Base-by-base conservation (phyloP, 495 filamentous ascomycete species). In the Copromyces sp. region DNA sequence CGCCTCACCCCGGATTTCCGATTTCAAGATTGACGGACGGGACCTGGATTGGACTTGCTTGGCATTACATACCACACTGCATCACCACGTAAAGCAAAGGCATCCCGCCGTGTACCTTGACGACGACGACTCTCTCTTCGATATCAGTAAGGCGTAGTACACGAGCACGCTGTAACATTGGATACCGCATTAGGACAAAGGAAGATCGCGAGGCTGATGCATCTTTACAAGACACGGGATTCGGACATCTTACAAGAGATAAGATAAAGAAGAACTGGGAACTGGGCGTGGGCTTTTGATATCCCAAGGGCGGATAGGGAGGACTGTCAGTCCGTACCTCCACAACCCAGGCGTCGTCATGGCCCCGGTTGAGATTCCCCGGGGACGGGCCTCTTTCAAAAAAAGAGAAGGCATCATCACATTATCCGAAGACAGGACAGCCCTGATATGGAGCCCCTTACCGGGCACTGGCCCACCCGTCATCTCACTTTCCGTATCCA, bases 361-460 rank as follows among this genome's bases (percentile, higher is more conserved):
- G 78, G 72, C 72, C 17, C 71, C 45, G 71, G 86, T 87, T 86
- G 83, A 90, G 78, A 83, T 90, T 80, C 87, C 87, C 70, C 88
- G 87, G 81, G 93, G 89, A 77, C 87, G 87, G 73, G 91, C 93
- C 72, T 86, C 89, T 70, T 98, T 95, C 87, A 98, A 97, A 84
- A 99, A 99, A 86, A 94, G 95, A 83, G 94, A 98, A 85, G 95
- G 95, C 79, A 89, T 87, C 76, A 85, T 99, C 78, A 87, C 87
- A 68, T 83, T 97, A 69, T 86, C 91, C 38, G 83, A 85, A 41
- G 91, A 95, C 82, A 84, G 86, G 72, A 86, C 86, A 74, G 89
- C 88, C 42, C 86, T 99, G 61, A 90, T 88, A 78, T 99, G 94
- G 94, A 92, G 88, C 6, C 92, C 94, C 1, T 83, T 87, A 20